Conservation (phyloP, 306 rosid species). For the Dalbergia oliveri region DNA sequence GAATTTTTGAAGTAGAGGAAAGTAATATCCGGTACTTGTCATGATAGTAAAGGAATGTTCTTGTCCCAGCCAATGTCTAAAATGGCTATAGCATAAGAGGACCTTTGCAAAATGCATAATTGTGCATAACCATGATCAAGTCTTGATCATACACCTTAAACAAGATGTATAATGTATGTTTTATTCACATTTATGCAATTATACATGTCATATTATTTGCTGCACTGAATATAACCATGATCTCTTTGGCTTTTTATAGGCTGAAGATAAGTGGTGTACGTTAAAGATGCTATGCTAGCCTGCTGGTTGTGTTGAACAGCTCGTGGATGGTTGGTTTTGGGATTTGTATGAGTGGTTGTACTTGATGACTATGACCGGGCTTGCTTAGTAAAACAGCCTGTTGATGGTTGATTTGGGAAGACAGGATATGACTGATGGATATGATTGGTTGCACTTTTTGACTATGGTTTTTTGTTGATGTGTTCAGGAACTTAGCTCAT, state of each 20-base stretch:
- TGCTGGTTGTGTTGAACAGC: slow-evolving; percentile 6
- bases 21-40: neutral
- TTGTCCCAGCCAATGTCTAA: neutral
- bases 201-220: neutral
- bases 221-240: slow-evolving; percentile 1
- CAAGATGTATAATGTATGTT: neutral
- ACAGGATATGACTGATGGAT: neutral
- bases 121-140: neutral
- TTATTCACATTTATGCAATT: neutral
- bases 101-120: neutral
- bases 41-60: slow-evolving; percentile 7
- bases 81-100: slow-evolving; percentile 3
- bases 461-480: slow-evolving; percentile 7
- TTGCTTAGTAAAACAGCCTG: neutral
- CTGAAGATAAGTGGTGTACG: neutral
- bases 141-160: neutral
- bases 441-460: neutral
- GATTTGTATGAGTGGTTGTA: neutral
- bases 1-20: slow-evolving; percentile 11
- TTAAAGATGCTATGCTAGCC: slow-evolving; percentile 1
- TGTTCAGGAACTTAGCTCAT: neutral
- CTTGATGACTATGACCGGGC: neutral
- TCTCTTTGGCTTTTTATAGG: slow-evolving; percentile 7
- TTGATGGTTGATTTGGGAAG: neutral
- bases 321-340: neutral